Base-by-base conservation (phyloP, 164 flowering plant species). In the Malania oleifera region DNA sequence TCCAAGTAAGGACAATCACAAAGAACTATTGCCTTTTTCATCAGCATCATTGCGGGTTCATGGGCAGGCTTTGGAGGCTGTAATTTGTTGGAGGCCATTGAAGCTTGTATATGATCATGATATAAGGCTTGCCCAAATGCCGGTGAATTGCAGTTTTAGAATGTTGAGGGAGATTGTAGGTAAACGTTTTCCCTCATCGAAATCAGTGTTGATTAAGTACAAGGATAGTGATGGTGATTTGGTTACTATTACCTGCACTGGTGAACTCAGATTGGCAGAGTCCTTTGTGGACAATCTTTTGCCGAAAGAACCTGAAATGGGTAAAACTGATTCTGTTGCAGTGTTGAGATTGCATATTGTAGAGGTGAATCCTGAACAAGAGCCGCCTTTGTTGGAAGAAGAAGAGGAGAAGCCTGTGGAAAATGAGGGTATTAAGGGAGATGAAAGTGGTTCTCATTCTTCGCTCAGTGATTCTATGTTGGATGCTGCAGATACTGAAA, bases 101-200 rank as follows among this genome's bases (percentile, higher is more conserved):
- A 95, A 95, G 73, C 89, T 95, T 69, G 89, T 91, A 43, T 91
- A 95, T 74, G 99, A 77, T 69, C 97, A 91, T 72, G 99, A 95
- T 68, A 91, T 95, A 49, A 81, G 99, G 67, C 89, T 89, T 29
- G 86, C 96, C 0, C 82, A 80, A 52, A 87, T 95, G 96, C 97
- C 97, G 0, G 90, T 75, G 37, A 78, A 67, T 66, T 95, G 99
- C 74, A 69, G 72, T 57, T 89, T 91, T 43, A 84, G 67, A 43
- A 75, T 64, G 50, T 66, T 95, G 73, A 82, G 99, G 65, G 97
- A 91, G 45, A 75, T 78, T 34, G 96, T 95, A 15, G 59, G 84
- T 40, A 84, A 74, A 49, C 73, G 93, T 14, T 95, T 85, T 65
- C 91, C 90, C 8, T 82, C 95, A 0, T 86, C 97, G 1, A 95